Conservation (phyloP, 163 green algal species). For the Scenedesmus sp. region DNA sequence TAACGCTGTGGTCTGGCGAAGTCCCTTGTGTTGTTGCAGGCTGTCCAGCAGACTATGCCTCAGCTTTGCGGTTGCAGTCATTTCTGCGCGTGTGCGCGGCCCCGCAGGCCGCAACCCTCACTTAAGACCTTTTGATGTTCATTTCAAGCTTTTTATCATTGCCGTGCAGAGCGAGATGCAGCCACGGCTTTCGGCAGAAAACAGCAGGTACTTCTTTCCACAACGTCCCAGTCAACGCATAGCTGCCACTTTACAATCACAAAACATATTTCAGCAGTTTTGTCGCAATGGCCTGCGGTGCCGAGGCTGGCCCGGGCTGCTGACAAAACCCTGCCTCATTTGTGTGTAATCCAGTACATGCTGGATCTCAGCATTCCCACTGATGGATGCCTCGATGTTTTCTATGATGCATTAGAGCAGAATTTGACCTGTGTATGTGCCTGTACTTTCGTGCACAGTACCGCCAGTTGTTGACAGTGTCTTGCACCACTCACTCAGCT, state of each 20-base stretch:
- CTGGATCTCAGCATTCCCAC: background rate
- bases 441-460: no score
- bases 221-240: background rate
- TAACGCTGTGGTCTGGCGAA: constrained; percentile 36
- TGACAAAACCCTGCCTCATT: background rate
- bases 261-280: background rate
- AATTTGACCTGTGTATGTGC: background rate
- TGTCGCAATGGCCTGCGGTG: background rate
- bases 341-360: background rate
- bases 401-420: background rate
- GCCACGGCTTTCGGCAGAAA: background rate
- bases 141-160: background rate
- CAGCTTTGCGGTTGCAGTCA: constrained; percentile 10
- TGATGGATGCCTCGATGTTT: background rate
- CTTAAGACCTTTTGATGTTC: background rate
- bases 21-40: background rate
- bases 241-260: no score
- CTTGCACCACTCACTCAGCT: no score
- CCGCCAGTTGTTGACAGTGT: no score
- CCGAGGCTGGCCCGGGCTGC: background rate
- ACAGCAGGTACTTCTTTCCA: background rate
- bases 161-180: background rate
- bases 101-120: background rate
- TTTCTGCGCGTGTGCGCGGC: background rate
- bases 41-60: constrained; percentile 2